phyloP scores from a whole-genome alignment of 495 filamentous ascomycete species.

The Neurospora sp. region DNA sequence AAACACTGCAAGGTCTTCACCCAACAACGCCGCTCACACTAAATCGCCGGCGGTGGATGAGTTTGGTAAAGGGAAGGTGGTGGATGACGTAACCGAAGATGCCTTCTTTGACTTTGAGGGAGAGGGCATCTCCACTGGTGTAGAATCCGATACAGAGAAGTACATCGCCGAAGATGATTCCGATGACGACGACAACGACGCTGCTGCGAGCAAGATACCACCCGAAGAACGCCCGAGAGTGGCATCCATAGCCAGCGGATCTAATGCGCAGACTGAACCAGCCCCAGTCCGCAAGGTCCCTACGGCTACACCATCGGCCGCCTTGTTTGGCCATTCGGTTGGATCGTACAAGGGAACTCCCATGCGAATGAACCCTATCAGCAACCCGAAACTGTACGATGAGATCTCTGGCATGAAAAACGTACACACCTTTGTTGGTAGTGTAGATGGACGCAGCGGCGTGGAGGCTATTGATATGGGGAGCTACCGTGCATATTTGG shows the following conservation, averaged over 20 bases:
- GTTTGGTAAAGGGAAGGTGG: not conserved
- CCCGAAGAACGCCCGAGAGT: not conserved
- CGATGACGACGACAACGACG: conserved; percentile 15
- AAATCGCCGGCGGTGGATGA: not conserved
- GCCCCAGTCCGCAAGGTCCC: conserved; percentile 2
- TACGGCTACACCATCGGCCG: conserved; percentile 16
- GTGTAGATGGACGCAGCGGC: conserved; percentile 31
- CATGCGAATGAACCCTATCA: conserved; percentile 22
- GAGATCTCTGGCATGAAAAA: conserved; percentile 36
- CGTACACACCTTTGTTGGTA: conserved; percentile 35
- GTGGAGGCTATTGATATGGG: conserved; percentile 28
- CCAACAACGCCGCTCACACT: not conserved
- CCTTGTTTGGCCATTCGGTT: conserved; percentile 17
- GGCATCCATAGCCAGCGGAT: not conserved
- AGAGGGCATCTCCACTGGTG: not conserved
- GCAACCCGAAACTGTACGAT: conserved; percentile 30
- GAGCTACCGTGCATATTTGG: conserved; percentile 23
- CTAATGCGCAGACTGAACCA: not conserved
- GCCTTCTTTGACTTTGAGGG: conserved; percentile 21
- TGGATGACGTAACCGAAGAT: conserved; percentile 10
- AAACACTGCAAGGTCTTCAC: not conserved
- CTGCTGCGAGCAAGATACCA: conserved; percentile 1
- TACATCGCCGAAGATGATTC: conserved; percentile 9
- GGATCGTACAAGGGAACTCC: conserved; percentile 37
- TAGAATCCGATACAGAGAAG: conserved; percentile 6